These are phyloP conservation scores for Dictyostelium capitatum DNA, from an alignment of 78 protist genomes.

Conservation along the genomic window DNA sequence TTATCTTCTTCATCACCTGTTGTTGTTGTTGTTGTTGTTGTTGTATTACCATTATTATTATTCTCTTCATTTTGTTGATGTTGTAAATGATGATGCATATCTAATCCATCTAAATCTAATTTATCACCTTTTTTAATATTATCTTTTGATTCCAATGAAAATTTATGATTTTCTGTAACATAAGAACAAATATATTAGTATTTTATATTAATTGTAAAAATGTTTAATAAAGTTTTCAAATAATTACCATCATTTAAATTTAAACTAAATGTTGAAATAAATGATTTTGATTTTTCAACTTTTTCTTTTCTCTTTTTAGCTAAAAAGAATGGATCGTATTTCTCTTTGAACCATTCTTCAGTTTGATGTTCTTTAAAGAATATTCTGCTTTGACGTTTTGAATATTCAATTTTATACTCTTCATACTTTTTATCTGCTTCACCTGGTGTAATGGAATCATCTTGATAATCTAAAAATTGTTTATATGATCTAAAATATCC, in stretches of 20 bases:
- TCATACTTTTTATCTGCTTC: slow-evolving; percentile 81
- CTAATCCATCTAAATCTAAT: slow-evolving; percentile 43
- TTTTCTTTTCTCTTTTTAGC: slow-evolving; percentile 59
- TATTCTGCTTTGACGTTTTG: slow-evolving; percentile 61
- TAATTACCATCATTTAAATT: slow-evolving; percentile 61
- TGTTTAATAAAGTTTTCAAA: too few species aligned
- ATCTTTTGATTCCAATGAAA: slow-evolving; percentile 53
- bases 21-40: neutral
- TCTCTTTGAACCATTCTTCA: slow-evolving; percentile 77
- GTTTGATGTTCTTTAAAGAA: slow-evolving; percentile 72
- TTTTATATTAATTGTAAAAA: too few species aligned
- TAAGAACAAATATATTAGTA: neutral
- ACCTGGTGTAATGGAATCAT: slow-evolving; percentile 55
- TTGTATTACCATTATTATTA: slow-evolving; percentile 5
- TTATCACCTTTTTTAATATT: slow-evolving; percentile 65
- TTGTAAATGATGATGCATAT: slow-evolving; percentile 31
- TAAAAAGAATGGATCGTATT: slow-evolving; percentile 61
- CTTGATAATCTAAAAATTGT: slow-evolving; percentile 78
- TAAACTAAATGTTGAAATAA: slow-evolving; percentile 7
- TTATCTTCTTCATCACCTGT: neutral
- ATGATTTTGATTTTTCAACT: slow-evolving; percentile 38
- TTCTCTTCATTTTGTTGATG: neutral
- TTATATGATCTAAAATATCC: slow-evolving; percentile 55
- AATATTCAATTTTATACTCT: slow-evolving; percentile 50
- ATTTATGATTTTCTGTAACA: slow-evolving; percentile 53